Evolutionary conservation across 805 yeast genomes (phyloP), one percentile per base, ranked within the genome.

Genomic region (Wickerhamiella dianesei): DNA sequence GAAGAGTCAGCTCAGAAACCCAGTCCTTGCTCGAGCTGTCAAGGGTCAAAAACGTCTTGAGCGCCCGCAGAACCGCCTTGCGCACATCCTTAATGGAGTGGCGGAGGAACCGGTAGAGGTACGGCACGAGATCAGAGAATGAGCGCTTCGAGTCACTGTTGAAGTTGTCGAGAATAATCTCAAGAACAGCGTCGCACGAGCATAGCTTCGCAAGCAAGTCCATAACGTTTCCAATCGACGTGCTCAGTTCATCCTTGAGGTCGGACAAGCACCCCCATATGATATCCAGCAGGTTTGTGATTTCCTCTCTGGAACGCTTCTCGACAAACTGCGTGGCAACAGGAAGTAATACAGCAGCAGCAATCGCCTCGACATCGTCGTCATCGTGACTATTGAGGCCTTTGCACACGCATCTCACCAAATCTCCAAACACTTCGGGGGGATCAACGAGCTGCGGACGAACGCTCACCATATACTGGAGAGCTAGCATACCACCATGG

Each of bases 301-400:
- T 69, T 1, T 71, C 65, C 3, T 61, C 58, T 6, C 35, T 13
- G 17, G 73, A 67, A 45, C 79, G 75, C 40, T 81, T 66, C 36
- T 72, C 68, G n/a, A 88, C 88, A 62, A 89, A 85, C 53, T 85
- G 84, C n/a, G 73, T 70, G 1, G 95, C 87, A 42, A 92, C 84
- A 3, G 98, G 98, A 0, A 89, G 72, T 45, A 92, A 67, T 1
- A 95, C 86, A 2, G 95, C 82, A 0, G 98, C 97, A 20, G 95
- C 87, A 41, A 89, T 96, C 6, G 96, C 87, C 62, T 94, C 96
- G 21, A 92, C 97, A 61, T 92, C 99, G 62, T 88, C 97, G 56
- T 87, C 94, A 46, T 77, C 72, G 50, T 73, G 75, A 52, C 78
- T 79, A 45, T 68, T 64, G 43, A 92, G 67, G 2, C 96, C 95